These are phyloP conservation scores for Testicularia cyperi DNA, from an alignment of 1,284 basidiomycete genomes.

Conservation along the genomic window DNA sequence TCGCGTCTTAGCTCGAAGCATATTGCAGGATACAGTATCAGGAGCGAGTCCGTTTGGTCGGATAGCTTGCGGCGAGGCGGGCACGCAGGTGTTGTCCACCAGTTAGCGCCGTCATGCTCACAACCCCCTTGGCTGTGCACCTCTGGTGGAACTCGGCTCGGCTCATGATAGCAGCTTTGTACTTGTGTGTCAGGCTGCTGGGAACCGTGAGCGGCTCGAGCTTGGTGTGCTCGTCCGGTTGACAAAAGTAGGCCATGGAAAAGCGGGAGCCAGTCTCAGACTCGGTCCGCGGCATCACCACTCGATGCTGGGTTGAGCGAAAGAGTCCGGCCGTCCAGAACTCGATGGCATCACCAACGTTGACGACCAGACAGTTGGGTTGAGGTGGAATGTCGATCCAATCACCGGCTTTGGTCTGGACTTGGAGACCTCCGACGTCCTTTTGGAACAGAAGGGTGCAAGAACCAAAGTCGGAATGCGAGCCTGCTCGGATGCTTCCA, in stretches of 20 bases:
- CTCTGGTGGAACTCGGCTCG: constrained; percentile 10
- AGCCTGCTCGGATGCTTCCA: constrained; percentile 43
- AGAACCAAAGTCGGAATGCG: constrained; percentile 72
- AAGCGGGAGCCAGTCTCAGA: constrained; percentile 34
- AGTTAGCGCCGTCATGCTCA: constrained; percentile 17
- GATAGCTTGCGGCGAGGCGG: constrained; percentile 20
- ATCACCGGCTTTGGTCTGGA: constrained; percentile 53
- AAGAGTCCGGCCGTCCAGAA: constrained; percentile 48
- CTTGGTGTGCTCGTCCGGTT: constrained; percentile 40
- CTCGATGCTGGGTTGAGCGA: constrained; percentile 47
- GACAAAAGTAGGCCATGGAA: constrained; percentile 50
- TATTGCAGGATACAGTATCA: background rate
- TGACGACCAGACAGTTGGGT: constrained; percentile 78
- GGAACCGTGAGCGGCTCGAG: constrained; percentile 26
- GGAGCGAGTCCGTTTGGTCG: background rate
- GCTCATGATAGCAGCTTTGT: constrained; percentile 12
- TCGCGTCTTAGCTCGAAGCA: too few relatives aligned
- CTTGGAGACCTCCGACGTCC: constrained; percentile 78
- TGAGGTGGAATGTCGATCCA: constrained; percentile 75
- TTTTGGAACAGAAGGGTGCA: constrained; percentile 83
- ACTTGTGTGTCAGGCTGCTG: constrained; percentile 3
- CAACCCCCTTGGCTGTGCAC: constrained; percentile 30
- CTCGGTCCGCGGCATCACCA: constrained; percentile 36
- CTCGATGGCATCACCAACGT: constrained; percentile 75
- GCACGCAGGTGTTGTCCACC: constrained; percentile 39